phyloP scores from a whole-genome alignment of 371 early-diverging fungal species.

The Syncephalastrum monosporum region DNA sequence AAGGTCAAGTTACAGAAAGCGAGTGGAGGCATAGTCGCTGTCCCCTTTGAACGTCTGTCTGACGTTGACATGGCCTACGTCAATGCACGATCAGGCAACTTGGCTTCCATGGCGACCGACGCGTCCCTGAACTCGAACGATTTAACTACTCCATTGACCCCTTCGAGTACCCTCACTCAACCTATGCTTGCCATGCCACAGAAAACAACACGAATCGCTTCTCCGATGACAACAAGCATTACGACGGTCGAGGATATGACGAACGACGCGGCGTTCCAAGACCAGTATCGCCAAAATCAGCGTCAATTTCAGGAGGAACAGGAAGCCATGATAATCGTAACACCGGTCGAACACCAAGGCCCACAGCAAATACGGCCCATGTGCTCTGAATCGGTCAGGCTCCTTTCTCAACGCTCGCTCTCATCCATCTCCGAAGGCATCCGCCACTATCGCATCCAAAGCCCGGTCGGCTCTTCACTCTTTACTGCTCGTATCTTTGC shows the following conservation, averaged over 20 bases:
- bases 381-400: constrained; percentile 19
- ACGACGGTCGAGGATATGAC: too few relatives aligned
- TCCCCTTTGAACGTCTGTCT: constrained; percentile 36
- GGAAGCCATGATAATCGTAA: constrained; percentile 2
- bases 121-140: too few relatives aligned
- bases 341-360: constrained; percentile 7
- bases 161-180: too few relatives aligned
- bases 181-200: too few relatives aligned
- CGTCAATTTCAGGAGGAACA: neutral
- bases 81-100: constrained; percentile 9
- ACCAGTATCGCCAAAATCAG: too few relatives aligned
- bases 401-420: constrained; percentile 23
- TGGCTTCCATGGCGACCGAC: too few relatives aligned
- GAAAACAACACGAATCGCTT: too few relatives aligned
- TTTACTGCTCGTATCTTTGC: constrained; percentile 10
- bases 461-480: constrained; percentile 4
- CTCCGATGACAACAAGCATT: too few relatives aligned
- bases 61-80: constrained; percentile 36
- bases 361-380: constrained; percentile 19
- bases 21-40: constrained; percentile 35
- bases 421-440: constrained; percentile 25
- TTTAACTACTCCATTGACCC: too few relatives aligned
- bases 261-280: too few relatives aligned
- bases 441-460: constrained; percentile 8
- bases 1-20: constrained; percentile 41